A percentile compares a stretch with the other conserved stretches of the same genome.
These are phyloP conservation scores for Carex littledalei DNA, from an alignment of 176 grass and related monocot species.

Conservation along the genomic window DNA sequence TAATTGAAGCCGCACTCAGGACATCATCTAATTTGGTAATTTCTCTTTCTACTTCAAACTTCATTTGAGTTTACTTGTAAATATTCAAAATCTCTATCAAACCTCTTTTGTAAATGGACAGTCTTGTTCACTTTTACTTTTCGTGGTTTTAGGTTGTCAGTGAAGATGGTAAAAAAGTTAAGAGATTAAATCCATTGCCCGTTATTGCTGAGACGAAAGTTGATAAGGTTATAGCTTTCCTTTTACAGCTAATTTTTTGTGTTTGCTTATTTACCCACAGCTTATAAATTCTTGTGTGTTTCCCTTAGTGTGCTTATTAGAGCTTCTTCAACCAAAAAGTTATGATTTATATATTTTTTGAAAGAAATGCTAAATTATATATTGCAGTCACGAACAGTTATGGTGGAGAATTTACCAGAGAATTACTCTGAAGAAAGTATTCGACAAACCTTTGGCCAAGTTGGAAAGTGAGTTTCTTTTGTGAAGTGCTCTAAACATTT, in stretches of 20 bases:
- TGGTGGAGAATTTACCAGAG: slow-evolving; percentile 81
- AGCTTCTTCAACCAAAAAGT: too few species aligned
- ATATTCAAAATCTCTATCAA: neutral
- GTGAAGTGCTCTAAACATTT: neutral
- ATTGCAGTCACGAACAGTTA: slow-evolving; percentile 55
- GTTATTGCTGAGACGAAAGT: slow-evolving; percentile 36
- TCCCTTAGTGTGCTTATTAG: too few species aligned
- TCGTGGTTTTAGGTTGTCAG: slow-evolving; percentile 53
- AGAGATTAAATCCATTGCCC: slow-evolving; percentile 52
- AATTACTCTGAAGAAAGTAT: slow-evolving; percentile 58
- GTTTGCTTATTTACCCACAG: neutral
- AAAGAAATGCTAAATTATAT: neutral
- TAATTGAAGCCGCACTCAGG: slow-evolving; percentile 75
- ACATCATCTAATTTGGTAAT: slow-evolving; percentile 80
- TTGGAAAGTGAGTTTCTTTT: slow-evolving; percentile 62
- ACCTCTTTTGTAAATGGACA: slow-evolving; percentile 4
- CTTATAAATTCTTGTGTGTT: neutral
- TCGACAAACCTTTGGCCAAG: slow-evolving; percentile 43
- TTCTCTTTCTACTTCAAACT: neutral
- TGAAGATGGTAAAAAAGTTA: slow-evolving; percentile 66
- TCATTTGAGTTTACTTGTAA: neutral
- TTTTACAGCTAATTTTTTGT: neutral
- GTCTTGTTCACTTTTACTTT: neutral
- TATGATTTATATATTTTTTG: neutral
- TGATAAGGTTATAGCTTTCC: slow-evolving; percentile 22